phyloP scores from a whole-genome alignment of 345 rosid genomes.

The Ceriops tagal region DNA sequence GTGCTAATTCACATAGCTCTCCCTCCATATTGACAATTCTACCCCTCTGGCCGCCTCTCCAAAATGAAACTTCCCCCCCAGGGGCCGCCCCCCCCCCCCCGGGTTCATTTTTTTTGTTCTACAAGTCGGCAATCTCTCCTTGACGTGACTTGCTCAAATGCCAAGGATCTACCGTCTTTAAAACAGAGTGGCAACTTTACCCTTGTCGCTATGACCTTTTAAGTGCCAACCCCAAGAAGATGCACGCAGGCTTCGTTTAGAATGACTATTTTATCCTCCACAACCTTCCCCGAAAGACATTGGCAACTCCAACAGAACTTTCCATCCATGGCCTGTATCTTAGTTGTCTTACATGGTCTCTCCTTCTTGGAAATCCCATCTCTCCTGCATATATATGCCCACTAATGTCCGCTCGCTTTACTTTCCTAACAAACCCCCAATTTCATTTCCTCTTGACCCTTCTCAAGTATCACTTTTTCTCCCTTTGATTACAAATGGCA shows the following conservation, averaged over 20 bases:
- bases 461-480: not conserved
- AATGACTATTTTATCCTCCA: constrained; percentile 25
- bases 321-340: constrained; percentile 38
- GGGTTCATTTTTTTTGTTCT: too few relatives aligned
- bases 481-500: constrained; percentile 28
- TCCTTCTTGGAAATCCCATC: constrained; percentile 56
- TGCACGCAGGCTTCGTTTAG: rapidly evolving
- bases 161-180: not conserved
- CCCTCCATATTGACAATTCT: not conserved
- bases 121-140: not conserved
- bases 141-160: constrained; percentile 1
- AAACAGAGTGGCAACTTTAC: not conserved
- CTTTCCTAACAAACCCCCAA: not conserved
- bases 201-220: not conserved
- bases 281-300: constrained; percentile 38
- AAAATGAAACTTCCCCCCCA: too few relatives aligned
- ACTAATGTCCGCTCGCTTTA: not conserved
- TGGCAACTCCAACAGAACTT: constrained; percentile 7
- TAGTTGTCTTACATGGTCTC: constrained; percentile 52
- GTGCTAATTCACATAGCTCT: not conserved
- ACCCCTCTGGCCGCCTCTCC: not conserved
- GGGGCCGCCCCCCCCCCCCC: not conserved
- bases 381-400: constrained; percentile 15
- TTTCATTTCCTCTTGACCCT: not conserved
- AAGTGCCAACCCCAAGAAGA: not conserved